These are phyloP conservation scores for Nyctanthes arbortristis DNA, from an alignment of 257 asterid species.

Conservation along the genomic window DNA sequence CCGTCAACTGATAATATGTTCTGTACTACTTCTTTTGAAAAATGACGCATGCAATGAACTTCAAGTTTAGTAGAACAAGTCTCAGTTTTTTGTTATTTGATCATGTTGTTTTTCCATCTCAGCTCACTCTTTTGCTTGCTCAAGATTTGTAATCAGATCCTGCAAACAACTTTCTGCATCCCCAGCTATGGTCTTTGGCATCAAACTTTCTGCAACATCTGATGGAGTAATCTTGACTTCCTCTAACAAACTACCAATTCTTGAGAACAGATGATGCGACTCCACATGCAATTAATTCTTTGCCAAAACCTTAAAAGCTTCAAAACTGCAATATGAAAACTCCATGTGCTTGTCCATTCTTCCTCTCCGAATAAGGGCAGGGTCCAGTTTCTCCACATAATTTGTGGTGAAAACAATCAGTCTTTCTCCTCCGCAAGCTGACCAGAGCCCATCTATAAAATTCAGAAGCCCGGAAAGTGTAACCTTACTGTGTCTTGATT, in stretches of 20 bases:
- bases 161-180: slow-evolving; percentile 28
- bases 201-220: slow-evolving; percentile 48
- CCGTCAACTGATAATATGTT: too few species aligned
- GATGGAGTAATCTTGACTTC: slow-evolving; percentile 41
- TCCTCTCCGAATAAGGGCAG: slow-evolving; percentile 42
- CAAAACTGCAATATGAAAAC: slow-evolving; percentile 41
- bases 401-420: slow-evolving; percentile 44
- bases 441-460: slow-evolving; percentile 51
- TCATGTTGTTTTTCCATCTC: not conserved
- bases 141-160: slow-evolving; percentile 29
- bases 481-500: slow-evolving; percentile 27
- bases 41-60: not conserved
- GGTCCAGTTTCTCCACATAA: slow-evolving; percentile 40
- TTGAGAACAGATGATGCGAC: slow-evolving; percentile 32
- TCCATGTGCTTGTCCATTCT: slow-evolving; percentile 50
- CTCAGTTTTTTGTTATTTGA: not conserved
- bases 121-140: slow-evolving; percentile 14
- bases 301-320: slow-evolving; percentile 42
- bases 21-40: too few species aligned
- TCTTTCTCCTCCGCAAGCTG: slow-evolving; percentile 45
- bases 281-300: slow-evolving; percentile 34
- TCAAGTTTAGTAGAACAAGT: not conserved
- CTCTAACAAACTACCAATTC: slow-evolving; percentile 28
- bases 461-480: slow-evolving; percentile 46
- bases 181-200: slow-evolving; percentile 29